Evolutionary conservation across 345 rosid species (phyloP), one percentile per base, ranked within the genome.

Genomic region (Corchorus capsularis): DNA sequence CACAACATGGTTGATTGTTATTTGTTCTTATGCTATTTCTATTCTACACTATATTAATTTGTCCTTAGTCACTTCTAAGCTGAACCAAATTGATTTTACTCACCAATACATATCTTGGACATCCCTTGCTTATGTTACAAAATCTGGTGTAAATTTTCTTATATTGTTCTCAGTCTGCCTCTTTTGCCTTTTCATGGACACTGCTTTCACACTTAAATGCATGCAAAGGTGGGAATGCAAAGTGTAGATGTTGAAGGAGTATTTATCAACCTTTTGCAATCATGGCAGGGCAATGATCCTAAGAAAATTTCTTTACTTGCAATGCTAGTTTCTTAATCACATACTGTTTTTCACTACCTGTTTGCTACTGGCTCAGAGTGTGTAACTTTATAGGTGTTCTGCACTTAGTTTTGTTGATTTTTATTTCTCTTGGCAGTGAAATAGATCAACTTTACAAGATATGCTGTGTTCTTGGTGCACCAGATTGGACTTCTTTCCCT

Each of bases 361-460:
- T 17, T 39, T 39, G 69, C 27, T 34, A 5, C 32, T 41, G 27
- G 4, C 41, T 64, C 32, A 8, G 13, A 63, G 39, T 9, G 1
- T 47, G 10, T 64, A 19, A 64, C 45, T 49, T 69, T 68, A 39
- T 32, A 7, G 72, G 41, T 57, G 59, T 17, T 56, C 0, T 59
- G 4, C 35, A 4, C 59, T 53, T 34, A 16, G 59, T 76, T 76
- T 59, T 49, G 37, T n/a, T 67, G 16, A 52, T 41, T 60, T 2
- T 80, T 63, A 59, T 6, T 27, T 27, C 67, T 63, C 39, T 34
- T 76, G 79, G 77, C 89, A 93, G 98, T 84, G 98, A 93, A 88
- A 82, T 86, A 75, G 98, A 94, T 89, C 99, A 93, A 75, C 65
- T 94, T 72, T 88, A 88, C 91, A 94, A 94, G 88, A 91, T 94